A percentile compares a stretch with the other conserved stretches of the same genome.
These are phyloP conservation scores for Amborella trichopoda DNA, from an alignment of 164 flowering plant genomes.

Conservation along the genomic window DNA sequence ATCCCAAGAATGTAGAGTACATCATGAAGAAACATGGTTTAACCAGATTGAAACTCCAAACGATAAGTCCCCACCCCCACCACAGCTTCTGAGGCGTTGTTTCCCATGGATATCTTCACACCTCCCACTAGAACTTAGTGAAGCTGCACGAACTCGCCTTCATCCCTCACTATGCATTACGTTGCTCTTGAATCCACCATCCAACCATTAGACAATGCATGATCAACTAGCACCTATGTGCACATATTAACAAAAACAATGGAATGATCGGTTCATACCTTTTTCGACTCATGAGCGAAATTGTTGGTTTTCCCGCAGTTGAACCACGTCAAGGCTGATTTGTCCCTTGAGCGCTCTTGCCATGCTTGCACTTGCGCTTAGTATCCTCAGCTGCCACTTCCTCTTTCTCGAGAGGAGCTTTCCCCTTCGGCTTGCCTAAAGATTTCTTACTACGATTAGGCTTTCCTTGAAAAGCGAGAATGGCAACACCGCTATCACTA, in stretches of 20 bases:
- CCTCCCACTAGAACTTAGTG: too few relatives aligned
- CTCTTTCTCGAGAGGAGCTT: background rate
- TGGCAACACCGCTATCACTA: too few relatives aligned
- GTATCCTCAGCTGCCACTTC: background rate
- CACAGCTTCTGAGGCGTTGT: background rate
- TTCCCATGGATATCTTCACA: too few relatives aligned
- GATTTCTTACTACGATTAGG: background rate
- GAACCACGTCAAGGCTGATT: background rate
- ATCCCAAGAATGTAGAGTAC: slow-evolving; percentile 4
- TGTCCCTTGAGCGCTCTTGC: slow-evolving; percentile 1
- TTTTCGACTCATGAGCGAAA: slow-evolving; percentile 5
- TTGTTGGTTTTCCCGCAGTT: slow-evolving; percentile 1
- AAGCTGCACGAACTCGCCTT: too few relatives aligned
- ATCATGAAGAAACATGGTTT: too few relatives aligned
- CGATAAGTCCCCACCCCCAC: background rate
- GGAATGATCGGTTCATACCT: background rate
- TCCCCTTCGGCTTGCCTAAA: background rate
- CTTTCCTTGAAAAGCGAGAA: background rate
- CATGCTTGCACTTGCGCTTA: background rate
- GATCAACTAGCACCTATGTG: slow-evolving; percentile 1
- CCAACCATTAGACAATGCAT: background rate
- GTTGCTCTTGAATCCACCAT: too few relatives aligned
- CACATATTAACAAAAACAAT: background rate
- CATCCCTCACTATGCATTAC: too few relatives aligned
- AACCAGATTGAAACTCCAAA: background rate